Evolutionary conservation across 2,329 filamentous ascomycete genomes (phyloP), one percentile per base, ranked within the genome.

Genomic region (Hortaea sp.): DNA sequence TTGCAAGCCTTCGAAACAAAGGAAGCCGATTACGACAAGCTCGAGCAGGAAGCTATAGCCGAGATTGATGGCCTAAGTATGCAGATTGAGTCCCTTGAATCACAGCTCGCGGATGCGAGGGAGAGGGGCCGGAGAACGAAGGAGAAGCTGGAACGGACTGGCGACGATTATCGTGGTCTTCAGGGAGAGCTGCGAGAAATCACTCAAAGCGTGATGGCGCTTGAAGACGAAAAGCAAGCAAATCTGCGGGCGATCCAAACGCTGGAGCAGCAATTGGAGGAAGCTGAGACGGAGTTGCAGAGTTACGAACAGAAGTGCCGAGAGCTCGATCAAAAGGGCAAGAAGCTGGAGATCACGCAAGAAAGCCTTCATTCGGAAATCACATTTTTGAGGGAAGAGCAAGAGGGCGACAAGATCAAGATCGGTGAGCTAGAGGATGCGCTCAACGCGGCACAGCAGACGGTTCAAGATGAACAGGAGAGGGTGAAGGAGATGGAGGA

Each of bases 391-490:
- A 82, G 92, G 1, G 92, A 98, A 63, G 92, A 98, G 69, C 92
- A 98, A 66, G 92, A 98, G 66, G 80, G 79, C 12, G 92, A 98
- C 71, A 98, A 98, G 75, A 94, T 98, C 63, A 89, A 88, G 67
- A 97, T 98, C 58, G 88, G 90, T 34, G 88, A 97, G 60, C 74
- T 97, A 6, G 89, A 97, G 61, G 85, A 87, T 6, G 81, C 83
- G 10, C 70, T 95, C 34, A 85, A 86, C 57, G 84, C 80, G 47
- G 77, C 81, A n/a, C 85, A 94, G 63, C 80, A 88, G 59, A 79
- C 73, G 42, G 70, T 95, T n/a, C 79, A 84, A 47, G 88, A 92
- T 43, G 88, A 95, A 65, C 85, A 84, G 65, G 89, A 95, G 50
- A 81, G 68, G 44, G 59, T 69, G 49, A 64, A 64, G 28, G 70